phyloP scores from a whole-genome alignment of 257 asterid species.

The Salvia splendens region DNA sequence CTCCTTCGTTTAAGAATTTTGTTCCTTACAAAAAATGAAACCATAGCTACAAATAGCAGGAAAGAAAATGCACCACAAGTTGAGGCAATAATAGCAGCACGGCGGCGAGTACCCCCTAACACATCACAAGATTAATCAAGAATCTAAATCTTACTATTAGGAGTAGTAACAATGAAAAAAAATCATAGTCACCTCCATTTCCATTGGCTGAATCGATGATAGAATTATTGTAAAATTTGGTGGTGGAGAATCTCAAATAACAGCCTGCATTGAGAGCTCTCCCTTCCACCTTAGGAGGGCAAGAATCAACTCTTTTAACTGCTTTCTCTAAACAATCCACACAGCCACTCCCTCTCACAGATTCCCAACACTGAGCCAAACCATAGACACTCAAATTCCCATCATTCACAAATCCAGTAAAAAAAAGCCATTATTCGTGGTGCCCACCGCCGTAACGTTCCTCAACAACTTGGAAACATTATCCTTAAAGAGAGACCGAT shows the following conservation, averaged over 20 bases:
- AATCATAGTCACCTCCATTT: slow-evolving; percentile 45
- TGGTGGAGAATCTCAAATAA: slow-evolving; percentile 62
- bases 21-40: slow-evolving; percentile 43
- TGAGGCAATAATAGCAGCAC: slow-evolving; percentile 51
- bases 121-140: not conserved
- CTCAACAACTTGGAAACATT: slow-evolving; percentile 48
- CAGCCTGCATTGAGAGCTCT: slow-evolving; percentile 72
- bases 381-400: slow-evolving; percentile 69
- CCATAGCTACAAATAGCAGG: slow-evolving; percentile 37
- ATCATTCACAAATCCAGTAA: slow-evolving; percentile 38
- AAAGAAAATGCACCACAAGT: slow-evolving; percentile 44
- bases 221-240: slow-evolving; percentile 59
- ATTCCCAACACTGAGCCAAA: slow-evolving; percentile 79
- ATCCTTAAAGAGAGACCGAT: slow-evolving; percentile 43
- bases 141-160: too few relatives aligned
- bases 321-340: slow-evolving; percentile 52
- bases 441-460: slow-evolving; percentile 45
- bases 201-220: slow-evolving; percentile 32
- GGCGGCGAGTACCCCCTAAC: slow-evolving; percentile 47
- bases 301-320: slow-evolving; percentile 40
- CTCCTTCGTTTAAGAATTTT: slow-evolving; percentile 37
- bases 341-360: slow-evolving; percentile 54
- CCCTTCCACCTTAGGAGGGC: slow-evolving; percentile 60
- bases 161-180: slow-evolving; percentile 9
- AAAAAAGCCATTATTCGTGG: slow-evolving; percentile 59